Conservation (phyloP, 2,329 filamentous ascomycete genomes). For the Curvularia eragrostidis region DNA sequence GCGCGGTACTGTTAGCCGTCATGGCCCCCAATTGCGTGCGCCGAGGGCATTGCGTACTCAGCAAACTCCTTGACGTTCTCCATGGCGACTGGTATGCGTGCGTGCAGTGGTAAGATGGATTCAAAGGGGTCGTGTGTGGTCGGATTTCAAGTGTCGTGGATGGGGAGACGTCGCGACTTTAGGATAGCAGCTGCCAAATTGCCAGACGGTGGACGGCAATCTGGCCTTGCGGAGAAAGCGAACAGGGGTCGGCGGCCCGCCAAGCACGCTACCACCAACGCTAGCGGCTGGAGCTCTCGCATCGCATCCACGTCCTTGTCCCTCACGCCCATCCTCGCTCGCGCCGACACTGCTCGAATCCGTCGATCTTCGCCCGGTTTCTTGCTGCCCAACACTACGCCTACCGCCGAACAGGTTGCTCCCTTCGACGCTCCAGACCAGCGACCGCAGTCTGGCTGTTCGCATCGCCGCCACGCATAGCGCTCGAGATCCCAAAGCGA, state of each 20-base stretch:
- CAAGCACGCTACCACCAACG: conserved; percentile 17
- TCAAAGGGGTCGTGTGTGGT: conserved; percentile 3
- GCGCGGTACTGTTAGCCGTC: conserved; percentile 30
- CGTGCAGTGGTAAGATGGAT: conserved; percentile 11
- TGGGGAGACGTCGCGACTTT: conserved; percentile 26
- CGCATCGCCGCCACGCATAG: conserved; percentile 8
- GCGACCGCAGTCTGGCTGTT: conserved; percentile 2
- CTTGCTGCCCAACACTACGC: conserved; percentile 14
- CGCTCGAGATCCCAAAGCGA: conserved; percentile 19
- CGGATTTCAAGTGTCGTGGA: conserved; percentile 4
- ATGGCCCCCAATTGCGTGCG: not conserved
- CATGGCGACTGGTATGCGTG: conserved; percentile 57
- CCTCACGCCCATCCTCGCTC: conserved; percentile 19
- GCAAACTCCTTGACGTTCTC: conserved; percentile 74
- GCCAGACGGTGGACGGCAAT: conserved; percentile 34
- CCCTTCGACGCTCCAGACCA: not conserved
- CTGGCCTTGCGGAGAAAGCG: conserved; percentile 38
- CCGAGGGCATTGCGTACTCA: conserved; percentile 54
- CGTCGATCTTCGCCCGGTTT: conserved; percentile 22
- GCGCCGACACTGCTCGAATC: conserved; percentile 25
- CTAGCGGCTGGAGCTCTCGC: conserved; percentile 21
- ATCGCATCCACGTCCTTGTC: conserved; percentile 19
- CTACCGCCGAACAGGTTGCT: conserved; percentile 10
- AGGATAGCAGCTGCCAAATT: conserved; percentile 25
- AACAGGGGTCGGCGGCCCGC: conserved; percentile 23